Evolutionary conservation across 805 yeast genomes (phyloP).

Genomic region (Candida orba): DNA sequence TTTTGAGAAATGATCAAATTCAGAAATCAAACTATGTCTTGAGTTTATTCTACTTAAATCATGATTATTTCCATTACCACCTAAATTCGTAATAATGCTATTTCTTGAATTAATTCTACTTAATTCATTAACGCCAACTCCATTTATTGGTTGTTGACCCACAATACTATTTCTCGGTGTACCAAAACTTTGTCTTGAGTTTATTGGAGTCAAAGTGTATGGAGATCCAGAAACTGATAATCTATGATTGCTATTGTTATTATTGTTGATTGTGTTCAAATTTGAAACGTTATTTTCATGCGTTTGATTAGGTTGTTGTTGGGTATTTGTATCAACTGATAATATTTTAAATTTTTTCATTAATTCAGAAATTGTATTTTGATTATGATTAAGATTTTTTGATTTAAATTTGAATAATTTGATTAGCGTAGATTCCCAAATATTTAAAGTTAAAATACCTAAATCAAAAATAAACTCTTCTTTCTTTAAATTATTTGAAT

Average conservation of each 20-base stretch:
- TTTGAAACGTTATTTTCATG: background rate
- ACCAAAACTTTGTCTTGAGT: conserved; percentile 21
- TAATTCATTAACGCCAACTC: conserved; percentile 12
- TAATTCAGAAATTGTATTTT: conserved; percentile 34
- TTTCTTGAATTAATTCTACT: conserved; percentile 16
- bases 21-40: conserved; percentile 15
- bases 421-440: conserved; percentile 17
- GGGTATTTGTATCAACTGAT: conserved; percentile 4
- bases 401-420: conserved; percentile 28
- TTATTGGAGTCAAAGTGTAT: conserved; percentile 23
- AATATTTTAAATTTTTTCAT: conserved; percentile 30
- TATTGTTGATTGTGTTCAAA: background rate
- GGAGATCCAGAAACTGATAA: conserved; percentile 17
- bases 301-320: background rate
- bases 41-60: conserved; percentile 9
- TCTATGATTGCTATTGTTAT: conserved; percentile 4
- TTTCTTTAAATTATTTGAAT: background rate
- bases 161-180: conserved; percentile 22
- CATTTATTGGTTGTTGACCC: conserved; percentile 1
- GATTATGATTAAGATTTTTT: conserved; percentile 25
- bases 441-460: conserved; percentile 14
- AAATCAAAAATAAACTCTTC: conserved; percentile 13
- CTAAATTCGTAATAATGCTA: conserved; percentile 5
- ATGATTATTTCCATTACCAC: conserved; percentile 11
- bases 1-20: background rate